Percentiles rank a stretch among this genome's conserved stretches.
Evolutionary conservation across 805 yeast species (phyloP).

Genomic region (Kurtzmaniella cleridarum): DNA sequence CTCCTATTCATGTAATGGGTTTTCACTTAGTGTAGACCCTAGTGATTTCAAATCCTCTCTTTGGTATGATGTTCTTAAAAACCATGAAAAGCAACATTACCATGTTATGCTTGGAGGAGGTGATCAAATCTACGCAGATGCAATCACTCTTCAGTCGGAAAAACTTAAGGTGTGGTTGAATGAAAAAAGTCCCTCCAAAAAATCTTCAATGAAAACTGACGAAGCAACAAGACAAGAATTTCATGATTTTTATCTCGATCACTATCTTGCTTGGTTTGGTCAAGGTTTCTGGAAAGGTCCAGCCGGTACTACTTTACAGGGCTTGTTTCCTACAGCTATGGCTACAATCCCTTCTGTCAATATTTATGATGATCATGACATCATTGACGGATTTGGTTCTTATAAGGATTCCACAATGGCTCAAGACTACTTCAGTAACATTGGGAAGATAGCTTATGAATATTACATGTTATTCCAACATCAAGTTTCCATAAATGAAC

Average conservation of each 20-base stretch:
- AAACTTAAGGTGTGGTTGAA: slow-evolving; percentile 59
- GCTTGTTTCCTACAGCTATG: slow-evolving; percentile 66
- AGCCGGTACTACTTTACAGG: slow-evolving; percentile 60
- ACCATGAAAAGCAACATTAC: slow-evolving; percentile 57
- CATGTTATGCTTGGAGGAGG: slow-evolving; percentile 98
- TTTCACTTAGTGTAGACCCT: slow-evolving; percentile 70
- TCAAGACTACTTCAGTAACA: slow-evolving; percentile 58
- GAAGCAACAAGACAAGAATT: slow-evolving; percentile 50
- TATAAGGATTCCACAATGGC: slow-evolving; percentile 73
- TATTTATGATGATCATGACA: slow-evolving; percentile 92
- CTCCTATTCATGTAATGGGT: slow-evolving; percentile 88
- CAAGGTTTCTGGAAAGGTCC: slow-evolving; percentile 78
- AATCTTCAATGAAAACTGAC: slow-evolving; percentile 33
- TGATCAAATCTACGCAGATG: slow-evolving; percentile 88
- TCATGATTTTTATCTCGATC: slow-evolving; percentile 61
- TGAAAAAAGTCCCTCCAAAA: slow-evolving; percentile 45
- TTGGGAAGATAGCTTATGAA: slow-evolving; percentile 77
- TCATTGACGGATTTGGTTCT: slow-evolving; percentile 94
- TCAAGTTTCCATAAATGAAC: slow-evolving; percentile 49
- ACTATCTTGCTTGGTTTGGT: slow-evolving; percentile 87
- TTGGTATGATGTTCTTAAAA: slow-evolving; percentile 79
- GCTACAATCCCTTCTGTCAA: slow-evolving; percentile 83
- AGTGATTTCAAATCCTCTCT: slow-evolving; percentile 62
- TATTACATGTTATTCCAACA: slow-evolving; percentile 93
- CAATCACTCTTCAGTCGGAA: slow-evolving; percentile 56